Evolutionary conservation across 441 rosid genomes (phyloP), one percentile per base, ranked within the genome.

Genomic region (Daphne laureola): DNA sequence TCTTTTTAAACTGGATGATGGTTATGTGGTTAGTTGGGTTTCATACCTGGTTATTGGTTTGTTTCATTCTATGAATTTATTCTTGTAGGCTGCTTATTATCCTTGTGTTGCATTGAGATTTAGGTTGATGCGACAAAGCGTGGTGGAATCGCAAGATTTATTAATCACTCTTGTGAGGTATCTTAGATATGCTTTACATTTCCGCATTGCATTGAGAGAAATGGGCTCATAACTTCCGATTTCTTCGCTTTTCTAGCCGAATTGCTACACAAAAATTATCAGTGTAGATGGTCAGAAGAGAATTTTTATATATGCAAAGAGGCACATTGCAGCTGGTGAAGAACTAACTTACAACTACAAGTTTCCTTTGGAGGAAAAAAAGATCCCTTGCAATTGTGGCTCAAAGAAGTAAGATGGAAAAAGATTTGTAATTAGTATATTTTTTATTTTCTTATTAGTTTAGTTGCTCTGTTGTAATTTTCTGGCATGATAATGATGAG

Each of bases 81-180:
- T 16, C 40, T 40, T 21, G 8, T 42, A 16, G 26, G 44, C 15
- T 58, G 18, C 53, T 46, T 53, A 42, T 55, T 18, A 51, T 68
- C 63, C 26, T 40, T 51, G 52, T 55, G 43, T 23, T 35, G 57
- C 58, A 12, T 67, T 59, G 35, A 45, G 62, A 17, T 65, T 51
- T 66, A 93, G 99, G 81, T 94, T 67, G 99, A 94, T 78, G 99
- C 99, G 54, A 94, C 99, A 55, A 94, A 90, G 77, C 86, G 95
- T 71, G 99, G 99, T 49, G 99, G 99, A 58, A 75, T 90, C 78
- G 99, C 99, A 27, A 84, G 99, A 77, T 94, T 94, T 75, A 87
- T 94, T 72, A 94, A 94, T 63, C 99, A 90, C 82, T 94, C 97
- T 49, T 94, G 99, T 57, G 91, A 94, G 86, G 99, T 87, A 84